Conservation (phyloP, 2,329 filamentous ascomycete genomes). For the Alternaria arbusti region DNA sequence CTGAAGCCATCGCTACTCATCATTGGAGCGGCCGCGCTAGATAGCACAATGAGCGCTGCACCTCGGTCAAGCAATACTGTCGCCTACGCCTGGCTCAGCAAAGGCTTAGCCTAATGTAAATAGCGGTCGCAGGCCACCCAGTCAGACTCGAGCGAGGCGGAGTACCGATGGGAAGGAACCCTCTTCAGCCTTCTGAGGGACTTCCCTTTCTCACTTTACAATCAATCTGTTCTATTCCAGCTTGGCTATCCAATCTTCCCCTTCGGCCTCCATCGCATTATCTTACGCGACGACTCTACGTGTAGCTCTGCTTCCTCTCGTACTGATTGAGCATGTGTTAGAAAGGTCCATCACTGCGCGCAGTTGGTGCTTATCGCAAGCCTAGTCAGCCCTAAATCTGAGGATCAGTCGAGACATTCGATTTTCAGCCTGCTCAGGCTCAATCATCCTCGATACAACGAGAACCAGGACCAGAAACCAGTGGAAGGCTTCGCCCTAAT, state of each 20-base stretch:
- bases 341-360: background rate
- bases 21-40: conserved; percentile 22
- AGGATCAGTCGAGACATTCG: background rate
- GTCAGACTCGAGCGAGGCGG: conserved; percentile 20
- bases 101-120: conserved; percentile 19
- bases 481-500: background rate
- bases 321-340: background rate
- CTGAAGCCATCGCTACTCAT: conserved; percentile 20
- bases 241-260: background rate
- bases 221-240: background rate
- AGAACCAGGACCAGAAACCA: background rate
- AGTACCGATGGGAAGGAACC: conserved; percentile 3
- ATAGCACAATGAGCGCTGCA: conserved; percentile 16
- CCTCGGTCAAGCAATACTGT: conserved; percentile 22
- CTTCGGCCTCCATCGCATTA: background rate
- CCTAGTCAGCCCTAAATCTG: background rate
- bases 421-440: background rate
- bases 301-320: background rate
- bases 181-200: conserved; percentile 3
- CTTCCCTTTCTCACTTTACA: conserved; percentile 12
- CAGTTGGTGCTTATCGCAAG: background rate
- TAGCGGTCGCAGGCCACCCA: conserved; percentile 8
- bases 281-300: background rate
- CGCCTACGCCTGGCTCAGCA: conserved; percentile 10
- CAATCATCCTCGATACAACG: background rate